Base-by-base conservation (phyloP, 495 filamentous ascomycete genomes). In the Xylaria sp. region DNA sequence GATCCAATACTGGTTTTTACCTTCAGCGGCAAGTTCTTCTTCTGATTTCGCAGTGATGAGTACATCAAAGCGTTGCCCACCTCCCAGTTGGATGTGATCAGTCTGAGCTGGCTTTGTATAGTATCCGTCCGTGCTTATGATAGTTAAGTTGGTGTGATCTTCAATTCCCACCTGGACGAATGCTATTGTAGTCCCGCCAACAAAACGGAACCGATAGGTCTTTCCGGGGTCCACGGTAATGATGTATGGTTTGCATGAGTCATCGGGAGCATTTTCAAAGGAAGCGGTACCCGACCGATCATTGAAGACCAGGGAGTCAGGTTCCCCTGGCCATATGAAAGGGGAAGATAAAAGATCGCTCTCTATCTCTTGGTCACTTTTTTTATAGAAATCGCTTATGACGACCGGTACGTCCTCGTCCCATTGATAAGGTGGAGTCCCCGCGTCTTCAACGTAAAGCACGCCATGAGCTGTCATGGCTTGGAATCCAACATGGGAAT, bases 401-500 rank as follows among this genome's bases (percentile, higher is more conserved):
- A 85, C 73, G 6, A 90, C 61, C 7, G 88, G 83, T 14, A 84
- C 83, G 53, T 90, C 89, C 3, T 83, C 86, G 55, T 90, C 88
- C 67, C 87, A 90, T 3, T 81, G 17, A 67, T 84, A 89, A 0
- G 86, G 88, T 1, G 80, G 68, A 3, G 71, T 24, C 1, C 73
- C 71, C 19, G 81, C 77, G 53, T 89, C 85, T 59, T 85, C 81
- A 24, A 91, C 85, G 64, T 89, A 85, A 33, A 91, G 73, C 0
- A 88, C 78, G 0, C 88, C 89, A 7, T 82, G 73, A 6, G 84
- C 85, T 55, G 85, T 85, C 40, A 86, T 77, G 3, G 87, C 83
- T 76, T 90, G 87, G 69, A 89, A 84, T 0, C 80, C 85, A 35
- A 89, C 83, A 68, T 90, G 88, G 11, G 86, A 88, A 73, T 90